Base-by-base conservation (phyloP, 352 stramenopile genomes). In the Pythium volutum region DNA sequence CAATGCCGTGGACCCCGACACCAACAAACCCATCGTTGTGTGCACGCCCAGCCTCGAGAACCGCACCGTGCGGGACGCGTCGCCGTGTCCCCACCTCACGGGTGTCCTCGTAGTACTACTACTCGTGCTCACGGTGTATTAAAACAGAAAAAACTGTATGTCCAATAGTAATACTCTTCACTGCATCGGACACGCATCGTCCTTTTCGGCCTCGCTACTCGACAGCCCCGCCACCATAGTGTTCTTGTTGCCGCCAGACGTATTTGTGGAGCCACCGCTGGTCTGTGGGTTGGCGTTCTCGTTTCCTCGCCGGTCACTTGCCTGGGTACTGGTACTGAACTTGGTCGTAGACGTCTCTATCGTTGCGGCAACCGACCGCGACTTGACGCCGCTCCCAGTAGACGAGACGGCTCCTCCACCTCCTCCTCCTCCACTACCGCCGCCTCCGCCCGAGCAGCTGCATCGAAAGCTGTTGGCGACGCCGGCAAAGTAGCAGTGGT, bases 21-120 rank as follows among this genome's bases (percentile, higher is more conserved):
- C 77, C 27, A 77, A 81, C 66, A 85, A 92, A 38, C 78, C 84
- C 8, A 22, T 94, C 5, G 67, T 87, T 15, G 82, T 95, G 10
- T 96, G 87, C 64, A 96, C 87, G 16, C 85, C 86, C 8, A 93
- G 81, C 47, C 77, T 96, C 31, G 77, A 90, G 63, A 92, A 95
- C 52, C 46, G 34, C 5, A 75, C 50, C 31, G 29, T 18, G 2
- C n/a, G 29, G 8, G 16, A 18, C 26, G n/a, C 26, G 2, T 43
- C 7, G 9, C 36, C 14, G 1, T 43, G 36, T 22, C 36, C 36
- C 36, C 15, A n/a, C 18, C 15, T 25, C 58, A 51, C 38, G 43
- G 26, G 0, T 54, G 12, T 27, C 23, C 27, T 66, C 18, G 10
- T 52, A 7, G 3, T 54, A 1, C 26, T 53, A 25, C 42, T 64